Base-by-base conservation (phyloP, 2,329 filamentous ascomycete genomes). In the Cadophora sp. region DNA sequence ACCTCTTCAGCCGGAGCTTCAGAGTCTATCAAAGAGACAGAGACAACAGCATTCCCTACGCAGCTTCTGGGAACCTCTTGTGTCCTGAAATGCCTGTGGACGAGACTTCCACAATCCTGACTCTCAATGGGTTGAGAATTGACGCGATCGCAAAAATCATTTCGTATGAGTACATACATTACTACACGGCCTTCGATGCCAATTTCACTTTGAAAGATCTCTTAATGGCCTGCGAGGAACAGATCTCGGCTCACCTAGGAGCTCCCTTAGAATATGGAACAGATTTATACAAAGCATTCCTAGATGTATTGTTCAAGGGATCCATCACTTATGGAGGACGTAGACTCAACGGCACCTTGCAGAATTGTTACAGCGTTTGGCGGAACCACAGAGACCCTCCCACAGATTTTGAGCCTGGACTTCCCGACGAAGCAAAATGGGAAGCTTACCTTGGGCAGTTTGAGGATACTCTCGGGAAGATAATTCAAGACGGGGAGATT, bases 371-470 rank as follows among this genome's bases (percentile, higher is more conserved):
- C 31, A 22, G 19, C 3, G 55, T 37, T 26, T 37, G 31, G 31
- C 29, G 31, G 9, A 37, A 40, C 19, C 19, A 26, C 6, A 31
- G 19, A 24, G n/a, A 9, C 1, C 31, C n/a, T 22, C 55, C n/a
- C 4, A 8, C 31, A 40, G 8, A 58, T 24, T 40, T 58, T 8
- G 31, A 58, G 55, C 55, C 19, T 24, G 29, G 29, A 14, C 19
- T 34, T 37, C 22, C n/a, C n/a, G 6, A 24, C 8, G 19, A 40
- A 1, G 1, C 12, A 22, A 58, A 22, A 26, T 9, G 19, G 29
- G n/a, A 58, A 40, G 55, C 55, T n/a, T 58, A 22, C 55, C 29
- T 37, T 24, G 55, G 55, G 4, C 19, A 58, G 19, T 58, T 24
- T 22, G 55, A 34, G 31, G n/a, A 58, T 4, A 58, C n/a, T 40